Percentiles rank a stretch among this genome's conserved stretches.
These are phyloP conservation scores for Chaetomium tenue DNA, from an alignment of 495 filamentous ascomycete species.

Conservation along the genomic window DNA sequence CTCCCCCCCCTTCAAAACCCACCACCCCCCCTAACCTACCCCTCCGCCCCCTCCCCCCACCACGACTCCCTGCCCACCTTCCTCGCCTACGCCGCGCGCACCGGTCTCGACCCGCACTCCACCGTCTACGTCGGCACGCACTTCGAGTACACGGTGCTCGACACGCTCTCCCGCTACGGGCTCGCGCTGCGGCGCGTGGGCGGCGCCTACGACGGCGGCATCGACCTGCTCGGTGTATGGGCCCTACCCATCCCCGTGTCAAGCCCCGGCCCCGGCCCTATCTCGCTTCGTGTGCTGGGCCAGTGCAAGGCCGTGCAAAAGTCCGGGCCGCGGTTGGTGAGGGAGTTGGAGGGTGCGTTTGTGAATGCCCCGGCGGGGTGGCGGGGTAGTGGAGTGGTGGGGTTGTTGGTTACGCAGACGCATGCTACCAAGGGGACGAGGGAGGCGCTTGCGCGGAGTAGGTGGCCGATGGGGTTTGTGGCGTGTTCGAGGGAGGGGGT, in stretches of 20 bases:
- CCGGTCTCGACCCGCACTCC: constrained; percentile 48
- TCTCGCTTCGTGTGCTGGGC: constrained; percentile 53
- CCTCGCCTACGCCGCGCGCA: constrained; percentile 63
- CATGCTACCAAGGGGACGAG: constrained; percentile 55
- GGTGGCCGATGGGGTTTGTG: constrained; percentile 62
- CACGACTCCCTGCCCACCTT: constrained; percentile 72
- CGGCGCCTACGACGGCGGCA: constrained; percentile 70
- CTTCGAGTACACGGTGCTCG: constrained; percentile 69
- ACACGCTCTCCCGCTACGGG: constrained; percentile 58
- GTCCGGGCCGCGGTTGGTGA: constrained; percentile 62
- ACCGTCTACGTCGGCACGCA: constrained; percentile 64
- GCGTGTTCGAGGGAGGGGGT: constrained; percentile 50
- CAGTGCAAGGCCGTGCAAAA: constrained; percentile 76
- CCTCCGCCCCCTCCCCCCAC: constrained; percentile 45
- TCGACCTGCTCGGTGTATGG: constrained; percentile 86
- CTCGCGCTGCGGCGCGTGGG: constrained; percentile 73
- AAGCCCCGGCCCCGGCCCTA: constrained; percentile 31
- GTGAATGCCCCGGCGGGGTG: constrained; percentile 66
- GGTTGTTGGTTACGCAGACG: constrained; percentile 55
- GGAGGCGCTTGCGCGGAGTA: constrained; percentile 64
- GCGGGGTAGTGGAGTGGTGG: constrained; percentile 58
- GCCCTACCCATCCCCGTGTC: constrained; percentile 45
- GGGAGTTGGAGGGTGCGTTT: constrained; percentile 85
- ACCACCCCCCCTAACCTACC: constrained; percentile 39
- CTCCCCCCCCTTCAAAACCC: no score